Evolutionary conservation across 106 monocot species (phyloP).

Genomic region (Allium sativum): DNA sequence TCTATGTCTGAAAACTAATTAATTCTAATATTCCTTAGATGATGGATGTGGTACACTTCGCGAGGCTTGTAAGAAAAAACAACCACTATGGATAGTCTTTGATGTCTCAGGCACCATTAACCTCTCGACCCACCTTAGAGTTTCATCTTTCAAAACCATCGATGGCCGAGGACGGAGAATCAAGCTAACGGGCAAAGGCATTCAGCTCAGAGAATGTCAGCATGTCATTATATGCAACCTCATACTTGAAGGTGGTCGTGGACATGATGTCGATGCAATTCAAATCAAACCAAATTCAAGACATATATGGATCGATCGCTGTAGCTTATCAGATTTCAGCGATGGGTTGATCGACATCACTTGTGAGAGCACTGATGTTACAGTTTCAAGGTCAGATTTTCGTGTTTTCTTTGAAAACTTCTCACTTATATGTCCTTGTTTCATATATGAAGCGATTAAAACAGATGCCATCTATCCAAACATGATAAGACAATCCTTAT

Average conservation of each 20-base stretch:
- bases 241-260: slow-evolving; percentile 73
- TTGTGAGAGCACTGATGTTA: slow-evolving; percentile 73
- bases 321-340: slow-evolving; percentile 45
- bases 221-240: slow-evolving; percentile 81
- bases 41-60: slow-evolving; percentile 62
- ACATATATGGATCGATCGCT: slow-evolving; percentile 86
- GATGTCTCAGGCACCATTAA: slow-evolving; percentile 86
- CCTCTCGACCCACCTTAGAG: slow-evolving; percentile 43
- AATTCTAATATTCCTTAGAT: slow-evolving; percentile 7
- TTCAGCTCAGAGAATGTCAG: slow-evolving; percentile 64
- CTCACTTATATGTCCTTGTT: too few relatives aligned
- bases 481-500: slow-evolving; percentile 84
- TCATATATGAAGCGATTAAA: neutral
- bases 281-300: slow-evolving; percentile 78
- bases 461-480: slow-evolving; percentile 60
- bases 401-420: too few relatives aligned
- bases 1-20: neutral
- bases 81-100: slow-evolving; percentile 89
- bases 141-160: slow-evolving; percentile 76
- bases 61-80: slow-evolving; percentile 59
- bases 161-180: slow-evolving; percentile 81
- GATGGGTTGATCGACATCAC: slow-evolving; percentile 91
- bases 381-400: slow-evolving; percentile 51
- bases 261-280: slow-evolving; percentile 80
- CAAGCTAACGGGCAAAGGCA: slow-evolving; percentile 62